These are phyloP conservation scores for Solanum chmielewskii DNA, from an alignment of 257 asterid genomes.

Conservation along the genomic window DNA sequence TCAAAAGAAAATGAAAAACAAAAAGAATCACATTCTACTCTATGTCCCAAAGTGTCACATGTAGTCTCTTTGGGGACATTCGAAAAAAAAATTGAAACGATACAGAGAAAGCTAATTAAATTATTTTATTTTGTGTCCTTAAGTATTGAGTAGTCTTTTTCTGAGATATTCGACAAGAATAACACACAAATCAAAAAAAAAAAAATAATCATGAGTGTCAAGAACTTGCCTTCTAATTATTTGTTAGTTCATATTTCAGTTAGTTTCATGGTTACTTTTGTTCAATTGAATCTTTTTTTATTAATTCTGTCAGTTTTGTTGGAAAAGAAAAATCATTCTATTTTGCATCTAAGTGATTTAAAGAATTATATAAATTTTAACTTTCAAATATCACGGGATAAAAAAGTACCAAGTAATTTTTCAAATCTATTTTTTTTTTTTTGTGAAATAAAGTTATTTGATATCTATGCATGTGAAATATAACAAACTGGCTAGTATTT, in stretches of 20 bases:
- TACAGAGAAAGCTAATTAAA: too few species aligned
- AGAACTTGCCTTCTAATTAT: not conserved
- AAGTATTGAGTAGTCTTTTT: too few species aligned
- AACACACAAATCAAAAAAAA: rapidly evolving
- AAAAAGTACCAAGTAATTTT: too few species aligned
- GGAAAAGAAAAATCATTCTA: not conserved
- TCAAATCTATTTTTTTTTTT: not conserved
- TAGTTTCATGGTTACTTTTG: not conserved
- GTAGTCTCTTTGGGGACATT: not conserved
- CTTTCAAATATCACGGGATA: too few species aligned
- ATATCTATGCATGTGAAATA: too few species aligned
- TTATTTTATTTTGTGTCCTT: not conserved
- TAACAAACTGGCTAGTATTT: not conserved
- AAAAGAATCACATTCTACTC: not conserved
- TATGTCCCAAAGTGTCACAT: not conserved
- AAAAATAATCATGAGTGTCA: not conserved
- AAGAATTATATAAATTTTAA: too few species aligned
- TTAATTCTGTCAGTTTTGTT: not conserved
- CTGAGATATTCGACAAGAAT: not conserved
- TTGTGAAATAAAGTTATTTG: not conserved
- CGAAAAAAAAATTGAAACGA: not conserved
- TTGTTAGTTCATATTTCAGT: not conserved
- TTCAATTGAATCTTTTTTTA: not conserved
- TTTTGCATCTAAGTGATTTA: not conserved
- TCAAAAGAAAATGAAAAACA: not conserved